A percentile compares a stretch with the other conserved stretches of the same genome.
Evolutionary conservation across 192 early-diverging fungal genomes (phyloP).

Genomic region (Linnemannia hyalina): DNA sequence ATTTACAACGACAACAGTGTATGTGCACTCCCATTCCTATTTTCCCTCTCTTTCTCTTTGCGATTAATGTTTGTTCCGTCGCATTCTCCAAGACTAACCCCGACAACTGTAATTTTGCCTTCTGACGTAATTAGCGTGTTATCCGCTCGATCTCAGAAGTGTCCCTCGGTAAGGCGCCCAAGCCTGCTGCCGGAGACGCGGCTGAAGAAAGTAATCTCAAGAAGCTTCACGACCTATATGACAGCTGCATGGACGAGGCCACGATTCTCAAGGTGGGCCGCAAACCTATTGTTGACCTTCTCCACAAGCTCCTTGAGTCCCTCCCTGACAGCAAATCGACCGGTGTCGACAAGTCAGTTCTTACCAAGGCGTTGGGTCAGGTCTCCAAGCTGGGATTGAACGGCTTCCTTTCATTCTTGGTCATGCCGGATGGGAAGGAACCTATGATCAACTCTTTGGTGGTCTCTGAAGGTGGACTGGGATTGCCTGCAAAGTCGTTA

Average conservation of each 20-base stretch:
- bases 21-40: not conserved
- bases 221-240: slow-evolving; percentile 67
- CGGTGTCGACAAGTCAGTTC: not conserved
- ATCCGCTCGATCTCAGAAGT: slow-evolving; percentile 58
- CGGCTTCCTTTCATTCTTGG: not conserved
- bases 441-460: slow-evolving; percentile 8
- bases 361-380: slow-evolving; percentile 17
- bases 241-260: slow-evolving; percentile 62
- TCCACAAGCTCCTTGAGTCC: slow-evolving; percentile 33
- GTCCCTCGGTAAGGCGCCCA: slow-evolving; percentile 26
- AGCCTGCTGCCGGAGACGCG: slow-evolving; percentile 40
- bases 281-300: slow-evolving; percentile 35
- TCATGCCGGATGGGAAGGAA: not conserved
- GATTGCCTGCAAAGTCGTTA: slow-evolving; percentile 53
- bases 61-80: not conserved
- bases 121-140: slow-evolving; percentile 23
- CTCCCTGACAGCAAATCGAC: slow-evolving; percentile 32
- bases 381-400: slow-evolving; percentile 13
- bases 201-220: slow-evolving; percentile 62
- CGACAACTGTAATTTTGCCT: not conserved
- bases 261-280: slow-evolving; percentile 39
- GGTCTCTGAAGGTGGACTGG: slow-evolving; percentile 11
- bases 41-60: not conserved
- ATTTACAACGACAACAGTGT: slow-evolving; percentile 20
- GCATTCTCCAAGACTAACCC: not conserved